Evolutionary conservation across 2,329 filamentous ascomycete genomes (phyloP).

Genomic region (Davidsoniella australis): DNA sequence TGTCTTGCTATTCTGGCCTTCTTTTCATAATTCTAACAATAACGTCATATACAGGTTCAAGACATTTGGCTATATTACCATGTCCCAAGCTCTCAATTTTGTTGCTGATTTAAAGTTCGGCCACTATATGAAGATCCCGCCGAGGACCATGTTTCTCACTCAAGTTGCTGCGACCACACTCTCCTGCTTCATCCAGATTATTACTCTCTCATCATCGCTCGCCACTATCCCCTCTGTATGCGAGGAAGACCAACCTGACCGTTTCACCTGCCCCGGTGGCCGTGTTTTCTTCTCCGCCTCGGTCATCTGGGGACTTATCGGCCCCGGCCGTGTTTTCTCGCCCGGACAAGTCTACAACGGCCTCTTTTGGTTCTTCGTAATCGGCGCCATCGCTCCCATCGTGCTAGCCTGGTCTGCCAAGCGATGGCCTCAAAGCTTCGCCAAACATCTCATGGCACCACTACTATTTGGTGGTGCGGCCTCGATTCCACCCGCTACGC

Average conservation of each 20-base stretch:
- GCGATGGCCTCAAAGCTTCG: constrained; percentile 32
- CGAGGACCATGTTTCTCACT: constrained; percentile 47
- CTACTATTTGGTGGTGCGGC: constrained; percentile 45
- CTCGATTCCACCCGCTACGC: constrained; percentile 47
- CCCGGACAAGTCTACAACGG: constrained; percentile 43
- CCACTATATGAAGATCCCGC: constrained; percentile 58
- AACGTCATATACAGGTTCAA: constrained; percentile 30
- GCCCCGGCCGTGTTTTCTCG: constrained; percentile 45
- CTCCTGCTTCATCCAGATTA: constrained; percentile 48
- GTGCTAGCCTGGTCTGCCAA: constrained; percentile 32
- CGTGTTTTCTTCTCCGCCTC: constrained; percentile 48
- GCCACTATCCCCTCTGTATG: constrained; percentile 48
- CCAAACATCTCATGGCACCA: constrained; percentile 40
- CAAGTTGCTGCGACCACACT: constrained; percentile 50
- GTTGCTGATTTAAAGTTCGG: constrained; percentile 51
- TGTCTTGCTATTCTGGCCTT: not conserved
- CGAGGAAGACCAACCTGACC: constrained; percentile 34
- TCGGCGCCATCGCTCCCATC: constrained; percentile 37
- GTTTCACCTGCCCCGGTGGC: constrained; percentile 47
- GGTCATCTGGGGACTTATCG: constrained; percentile 51
- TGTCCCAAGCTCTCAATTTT: constrained; percentile 48
- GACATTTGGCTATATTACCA: constrained; percentile 45
- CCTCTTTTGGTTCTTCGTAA: constrained; percentile 40
- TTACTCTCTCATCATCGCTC: constrained; percentile 45
- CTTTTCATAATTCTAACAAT: constrained; percentile 5